Evolutionary conservation across 2,329 filamentous ascomycete species (phyloP), one percentile per base, ranked within the genome.

Genomic region (Cladosporium halotolerans): DNA sequence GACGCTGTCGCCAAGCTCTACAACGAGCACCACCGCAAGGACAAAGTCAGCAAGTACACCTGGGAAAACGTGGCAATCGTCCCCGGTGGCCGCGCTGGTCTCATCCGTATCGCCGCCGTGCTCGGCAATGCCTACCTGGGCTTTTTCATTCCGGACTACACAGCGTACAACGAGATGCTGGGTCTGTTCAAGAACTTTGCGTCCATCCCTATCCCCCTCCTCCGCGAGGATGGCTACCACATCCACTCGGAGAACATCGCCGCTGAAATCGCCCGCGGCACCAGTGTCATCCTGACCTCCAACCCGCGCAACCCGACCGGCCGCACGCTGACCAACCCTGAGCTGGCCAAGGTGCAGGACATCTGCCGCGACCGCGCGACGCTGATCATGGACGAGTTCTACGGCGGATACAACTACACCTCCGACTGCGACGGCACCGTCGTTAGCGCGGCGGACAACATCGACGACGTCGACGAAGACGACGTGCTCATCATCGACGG

Each of bases 31-130:
- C 92, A 96, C 66, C 84, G 92, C 59, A 75, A 92, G 73, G 89
- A 87, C 66, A 95, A 93, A 75, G 79, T 83, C 9, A 92, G 86
- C 71, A 79, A 95, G 73, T 97, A 97, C 71, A 95, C 88, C 5
- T 96, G 89, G 87, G 92, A 97, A 77, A 97, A 97, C 70, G 92
- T 96, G 14, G 91, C 88, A 69, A 95, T 97, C 68, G 92, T 97
- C 3, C 92, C 92, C 43, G 91, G 91, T 70, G 92, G 92, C 38
- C 83, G 92, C 63, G 92, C 92, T 33, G 92, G 92, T 45, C 76
- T 97, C 72, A 96, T 96, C 69, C 83, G 92, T 63, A 96, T 97
- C 68, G 92, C 92, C 16, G 92, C 92, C 48, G 90, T 97, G 5
- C 74, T 97, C 62, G 92, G 92, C 59, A 95, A 95, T 70, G 85